Conservation (phyloP, 352 stramenopile species). For the Phytophthora hybrid region DNA sequence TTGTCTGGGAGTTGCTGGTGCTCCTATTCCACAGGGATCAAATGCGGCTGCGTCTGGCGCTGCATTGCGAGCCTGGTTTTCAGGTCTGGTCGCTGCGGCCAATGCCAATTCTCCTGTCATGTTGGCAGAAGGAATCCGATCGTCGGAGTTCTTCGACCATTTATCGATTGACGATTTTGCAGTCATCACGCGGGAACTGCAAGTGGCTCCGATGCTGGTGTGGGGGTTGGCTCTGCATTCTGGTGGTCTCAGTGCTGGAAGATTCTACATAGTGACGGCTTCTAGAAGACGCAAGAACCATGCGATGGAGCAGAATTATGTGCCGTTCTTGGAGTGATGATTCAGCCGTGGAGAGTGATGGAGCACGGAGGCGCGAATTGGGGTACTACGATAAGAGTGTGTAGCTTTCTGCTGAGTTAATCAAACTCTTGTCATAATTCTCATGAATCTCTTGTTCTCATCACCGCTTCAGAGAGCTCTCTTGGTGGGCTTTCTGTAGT, state of each 20-base stretch:
- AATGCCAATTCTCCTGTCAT: conserved; percentile 16
- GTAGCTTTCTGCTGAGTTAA: too few relatives aligned
- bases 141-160: background rate
- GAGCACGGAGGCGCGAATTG: too few relatives aligned
- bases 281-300: too few relatives aligned
- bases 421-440: too few relatives aligned
- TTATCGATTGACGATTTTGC: background rate
- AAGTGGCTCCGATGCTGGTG: background rate
- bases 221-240: background rate
- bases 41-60: conserved; percentile 15
- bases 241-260: background rate
- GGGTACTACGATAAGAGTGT: too few relatives aligned
- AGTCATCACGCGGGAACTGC: background rate
- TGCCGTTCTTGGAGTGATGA: too few relatives aligned
- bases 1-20: conserved; percentile 21
- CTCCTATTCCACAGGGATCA: conserved; percentile 16
- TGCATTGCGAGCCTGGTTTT: background rate
- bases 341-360: too few relatives aligned
- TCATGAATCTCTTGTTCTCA: too few relatives aligned
- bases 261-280: background rate
- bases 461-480: too few relatives aligned
- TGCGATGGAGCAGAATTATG: too few relatives aligned
- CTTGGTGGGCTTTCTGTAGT: too few relatives aligned
- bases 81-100: conserved; percentile 13
- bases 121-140: background rate